These are phyloP conservation scores for Xylaria castorea DNA, from an alignment of 495 filamentous ascomycete genomes.

Conservation along the genomic window DNA sequence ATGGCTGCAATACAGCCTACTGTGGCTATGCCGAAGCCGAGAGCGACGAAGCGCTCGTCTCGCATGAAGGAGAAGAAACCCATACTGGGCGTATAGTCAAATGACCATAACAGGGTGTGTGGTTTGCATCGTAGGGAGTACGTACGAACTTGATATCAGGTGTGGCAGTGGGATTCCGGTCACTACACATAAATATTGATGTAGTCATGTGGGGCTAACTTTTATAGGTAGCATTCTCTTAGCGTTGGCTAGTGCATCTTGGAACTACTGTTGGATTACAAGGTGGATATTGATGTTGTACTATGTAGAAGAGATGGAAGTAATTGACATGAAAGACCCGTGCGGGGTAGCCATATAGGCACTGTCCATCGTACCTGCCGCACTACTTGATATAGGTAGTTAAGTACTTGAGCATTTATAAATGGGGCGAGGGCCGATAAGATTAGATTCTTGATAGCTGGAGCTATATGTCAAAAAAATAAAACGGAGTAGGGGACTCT, in stretches of 20 bases:
- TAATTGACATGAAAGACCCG: no score
- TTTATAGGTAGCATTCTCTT: not conserved
- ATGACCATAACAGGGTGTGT: conserved; percentile 24
- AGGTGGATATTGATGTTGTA: no score
- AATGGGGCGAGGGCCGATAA: conserved; percentile 10
- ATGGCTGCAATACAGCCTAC: conserved; percentile 46
- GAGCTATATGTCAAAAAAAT: conserved; percentile 34
- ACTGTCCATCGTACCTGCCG: no score
- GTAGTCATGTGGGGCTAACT: not conserved
- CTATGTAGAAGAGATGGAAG: no score
- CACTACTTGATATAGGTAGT: no score
- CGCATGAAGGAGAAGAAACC: conserved; percentile 42
- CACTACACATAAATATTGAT: not conserved
- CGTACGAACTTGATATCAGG: not conserved
- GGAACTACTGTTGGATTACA: no score
- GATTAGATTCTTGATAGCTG: not conserved
- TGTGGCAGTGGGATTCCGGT: conserved; percentile 14
- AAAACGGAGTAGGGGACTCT: conserved; percentile 30
- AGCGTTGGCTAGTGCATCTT: not conserved
- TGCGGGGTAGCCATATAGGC: no score
- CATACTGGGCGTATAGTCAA: conserved; percentile 37
- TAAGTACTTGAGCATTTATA: no score
- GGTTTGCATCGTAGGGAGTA: not conserved
- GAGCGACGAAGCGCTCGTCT: conserved; percentile 53
- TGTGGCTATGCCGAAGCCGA: conserved; percentile 47